Percentiles rank a stretch among this genome's conserved stretches.
phyloP scores from a whole-genome alignment of 2,329 filamentous ascomycete species.

The Penicillium sp. region DNA sequence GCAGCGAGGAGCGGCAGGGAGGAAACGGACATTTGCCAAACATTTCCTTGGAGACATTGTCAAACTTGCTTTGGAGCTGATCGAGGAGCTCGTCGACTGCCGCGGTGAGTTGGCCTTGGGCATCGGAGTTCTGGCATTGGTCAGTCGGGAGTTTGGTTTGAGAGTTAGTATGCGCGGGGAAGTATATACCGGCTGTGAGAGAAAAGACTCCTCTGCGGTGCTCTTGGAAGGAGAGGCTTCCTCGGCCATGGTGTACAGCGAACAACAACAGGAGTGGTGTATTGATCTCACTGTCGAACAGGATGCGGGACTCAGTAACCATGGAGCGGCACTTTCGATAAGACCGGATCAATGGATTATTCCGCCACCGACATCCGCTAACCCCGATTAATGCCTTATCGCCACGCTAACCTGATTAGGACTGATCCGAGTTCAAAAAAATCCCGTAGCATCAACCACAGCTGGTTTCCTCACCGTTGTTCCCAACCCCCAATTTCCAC shows the following conservation, averaged over 20 bases:
- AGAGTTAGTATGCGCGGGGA: background rate
- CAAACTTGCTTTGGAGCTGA: constrained; percentile 83
- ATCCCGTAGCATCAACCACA: constrained; percentile 36
- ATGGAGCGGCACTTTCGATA: constrained; percentile 24
- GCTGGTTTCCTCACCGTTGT: constrained; percentile 23
- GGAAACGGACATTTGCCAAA: constrained; percentile 78
- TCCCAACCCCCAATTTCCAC: constrained; percentile 22
- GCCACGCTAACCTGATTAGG: constrained; percentile 28
- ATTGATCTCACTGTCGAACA: background rate
- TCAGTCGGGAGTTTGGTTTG: constrained; percentile 10
- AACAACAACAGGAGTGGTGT: background rate
- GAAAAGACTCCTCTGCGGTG: constrained; percentile 29
- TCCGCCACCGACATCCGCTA: constrained; percentile 23
- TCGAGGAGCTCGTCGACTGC: constrained; percentile 88
- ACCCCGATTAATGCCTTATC: constrained; percentile 31
- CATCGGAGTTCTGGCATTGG: constrained; percentile 34
- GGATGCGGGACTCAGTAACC: constrained; percentile 2
- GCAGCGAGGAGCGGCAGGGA: background rate
- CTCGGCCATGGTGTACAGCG: constrained; percentile 31
- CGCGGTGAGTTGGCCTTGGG: constrained; percentile 65
- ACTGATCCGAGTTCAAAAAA: constrained; percentile 42
- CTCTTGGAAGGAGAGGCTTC: constrained; percentile 30
- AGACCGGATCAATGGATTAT: constrained; percentile 37
- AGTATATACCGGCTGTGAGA: constrained; percentile 33
- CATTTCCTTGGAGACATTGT: constrained; percentile 81